Percentiles rank a stretch among this genome's conserved stretches.
These are phyloP conservation scores for Quercus suber DNA, from an alignment of 306 rosid genomes.

Conservation along the genomic window DNA sequence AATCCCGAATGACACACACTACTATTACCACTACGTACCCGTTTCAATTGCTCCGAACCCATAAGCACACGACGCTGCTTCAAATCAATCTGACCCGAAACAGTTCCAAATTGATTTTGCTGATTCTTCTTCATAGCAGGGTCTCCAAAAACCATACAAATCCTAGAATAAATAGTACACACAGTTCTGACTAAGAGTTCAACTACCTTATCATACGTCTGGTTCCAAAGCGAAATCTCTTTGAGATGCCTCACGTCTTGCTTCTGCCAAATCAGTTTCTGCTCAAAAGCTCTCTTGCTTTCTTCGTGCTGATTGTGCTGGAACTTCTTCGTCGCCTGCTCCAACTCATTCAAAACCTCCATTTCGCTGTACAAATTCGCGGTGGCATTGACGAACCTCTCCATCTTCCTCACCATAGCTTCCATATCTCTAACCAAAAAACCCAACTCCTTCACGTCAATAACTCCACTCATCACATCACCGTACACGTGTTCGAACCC, in stretches of 20 bases:
- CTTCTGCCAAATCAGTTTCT: constrained; percentile 79
- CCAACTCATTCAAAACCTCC: constrained; percentile 91
- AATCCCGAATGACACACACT: constrained; percentile 32
- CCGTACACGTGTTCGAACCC: constrained; percentile 96
- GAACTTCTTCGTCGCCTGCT: constrained; percentile 75
- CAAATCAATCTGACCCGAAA: constrained; percentile 23
- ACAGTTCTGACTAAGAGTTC: constrained; percentile 91
- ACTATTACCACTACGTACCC: constrained; percentile 32
- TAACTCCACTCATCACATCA: constrained; percentile 70
- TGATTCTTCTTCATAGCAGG: constrained; percentile 32
- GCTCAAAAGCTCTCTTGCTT: constrained; percentile 68
- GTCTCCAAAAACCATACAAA: constrained; percentile 58
- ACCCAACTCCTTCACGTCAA: constrained; percentile 80
- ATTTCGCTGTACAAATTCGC: constrained; percentile 69
- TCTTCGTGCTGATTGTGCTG: constrained; percentile 83
- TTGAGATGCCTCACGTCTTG: constrained; percentile 86
- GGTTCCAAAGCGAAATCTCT: constrained; percentile 87
- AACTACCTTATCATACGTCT: constrained; percentile 84
- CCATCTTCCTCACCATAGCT: constrained; percentile 93
- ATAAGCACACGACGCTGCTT: constrained; percentile 2
- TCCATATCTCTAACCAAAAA: constrained; percentile 95
- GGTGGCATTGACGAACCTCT: constrained; percentile 79
- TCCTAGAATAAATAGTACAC: constrained; percentile 78
- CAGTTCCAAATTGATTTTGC: constrained; percentile 23
- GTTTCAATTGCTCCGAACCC: constrained; percentile 41